These are phyloP conservation scores for Wickerhamomyces sydowiorum DNA, from an alignment of 805 yeast species.

Conservation along the genomic window DNA sequence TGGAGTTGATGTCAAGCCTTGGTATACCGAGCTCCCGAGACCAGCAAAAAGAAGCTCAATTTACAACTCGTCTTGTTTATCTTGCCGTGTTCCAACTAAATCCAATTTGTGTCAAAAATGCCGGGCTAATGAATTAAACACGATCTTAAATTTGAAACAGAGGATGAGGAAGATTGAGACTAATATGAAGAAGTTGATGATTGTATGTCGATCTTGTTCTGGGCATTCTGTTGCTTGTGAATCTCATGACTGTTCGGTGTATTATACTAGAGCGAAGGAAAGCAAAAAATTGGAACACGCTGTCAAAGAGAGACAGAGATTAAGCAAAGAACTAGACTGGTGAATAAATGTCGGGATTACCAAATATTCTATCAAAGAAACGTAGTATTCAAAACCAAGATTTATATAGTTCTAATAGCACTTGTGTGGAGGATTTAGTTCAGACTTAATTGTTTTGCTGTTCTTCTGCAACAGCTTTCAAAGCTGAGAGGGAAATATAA, in stretches of 20 bases:
- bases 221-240: conserved; percentile 38
- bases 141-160: conserved; percentile 28
- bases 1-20: conserved; percentile 72
- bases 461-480: conserved; percentile 6
- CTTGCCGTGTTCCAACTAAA: conserved; percentile 14
- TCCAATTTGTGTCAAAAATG: conserved; percentile 31
- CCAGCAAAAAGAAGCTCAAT: conserved; percentile 18
- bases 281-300: conserved; percentile 22
- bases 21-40: conserved; percentile 72
- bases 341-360: not conserved
- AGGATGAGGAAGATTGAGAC: conserved; percentile 22
- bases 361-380: not conserved
- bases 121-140: conserved; percentile 27
- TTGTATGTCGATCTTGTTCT: conserved; percentile 33
- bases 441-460: not conserved
- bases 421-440: too few relatives aligned
- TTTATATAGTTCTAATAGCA: too few relatives aligned
- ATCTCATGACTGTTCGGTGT: conserved; percentile 63
- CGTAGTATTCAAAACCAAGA: not conserved
- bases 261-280: conserved; percentile 45
- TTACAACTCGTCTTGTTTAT: conserved; percentile 24
- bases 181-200: conserved; percentile 22
- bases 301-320: conserved; percentile 5
- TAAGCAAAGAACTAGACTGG: conserved; percentile 7
- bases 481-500: conserved; percentile 34